Evolutionary conservation across 306 rosid species (phyloP).

Genomic region (Benincasa hispida): DNA sequence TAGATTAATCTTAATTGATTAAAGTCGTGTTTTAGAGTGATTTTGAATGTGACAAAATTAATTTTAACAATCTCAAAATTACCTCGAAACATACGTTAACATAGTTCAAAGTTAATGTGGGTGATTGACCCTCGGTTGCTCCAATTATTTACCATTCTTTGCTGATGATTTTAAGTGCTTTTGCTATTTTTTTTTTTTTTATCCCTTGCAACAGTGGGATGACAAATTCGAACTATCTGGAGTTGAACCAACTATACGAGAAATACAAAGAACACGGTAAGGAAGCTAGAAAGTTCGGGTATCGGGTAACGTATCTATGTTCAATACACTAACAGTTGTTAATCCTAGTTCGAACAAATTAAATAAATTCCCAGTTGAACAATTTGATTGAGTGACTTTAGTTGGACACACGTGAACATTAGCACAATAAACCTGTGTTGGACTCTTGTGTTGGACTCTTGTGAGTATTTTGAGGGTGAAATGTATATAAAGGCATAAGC

Average conservation of each 20-base stretch:
- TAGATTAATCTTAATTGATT: no score
- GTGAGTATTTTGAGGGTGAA: not conserved
- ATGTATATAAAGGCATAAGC: not conserved
- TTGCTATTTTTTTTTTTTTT: not conserved
- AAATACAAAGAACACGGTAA: conserved; percentile 68
- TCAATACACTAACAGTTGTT: not conserved
- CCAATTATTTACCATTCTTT: not conserved
- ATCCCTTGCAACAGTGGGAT: conserved; percentile 41
- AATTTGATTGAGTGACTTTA: not conserved
- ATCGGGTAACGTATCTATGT: not conserved
- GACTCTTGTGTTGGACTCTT: no score
- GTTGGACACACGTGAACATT: not conserved
- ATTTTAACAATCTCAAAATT: no score
- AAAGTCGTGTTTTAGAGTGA: no score
- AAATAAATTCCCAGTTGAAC: no score
- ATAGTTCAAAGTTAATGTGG: not conserved
- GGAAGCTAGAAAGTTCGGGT: not conserved
- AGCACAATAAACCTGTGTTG: not conserved
- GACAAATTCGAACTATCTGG: conserved; percentile 70
- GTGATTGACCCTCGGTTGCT: not conserved
- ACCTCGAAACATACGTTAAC: no score
- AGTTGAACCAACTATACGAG: conserved; percentile 64
- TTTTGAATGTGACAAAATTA: no score
- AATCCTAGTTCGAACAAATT: not conserved
- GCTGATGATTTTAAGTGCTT: not conserved